Base-by-base conservation (phyloP, 1,139 yeast species). In the Magnusiomyces suaveolens region DNA sequence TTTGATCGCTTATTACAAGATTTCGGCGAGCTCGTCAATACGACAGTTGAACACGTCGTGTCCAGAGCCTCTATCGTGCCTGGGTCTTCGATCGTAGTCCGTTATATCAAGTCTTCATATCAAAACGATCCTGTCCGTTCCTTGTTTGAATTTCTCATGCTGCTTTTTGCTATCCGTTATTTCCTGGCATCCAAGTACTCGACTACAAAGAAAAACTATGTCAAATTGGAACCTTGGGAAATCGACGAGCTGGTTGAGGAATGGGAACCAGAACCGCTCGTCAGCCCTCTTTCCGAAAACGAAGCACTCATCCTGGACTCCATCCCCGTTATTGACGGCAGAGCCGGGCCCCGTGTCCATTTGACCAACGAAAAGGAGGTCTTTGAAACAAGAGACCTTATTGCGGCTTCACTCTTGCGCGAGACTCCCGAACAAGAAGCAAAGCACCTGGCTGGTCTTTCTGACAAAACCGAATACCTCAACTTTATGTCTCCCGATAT, bases 121-220 rank as follows among this genome's bases (percentile, higher is more conserved):
- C 90, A 88, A 67, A 81, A 92, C 70, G 99, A 92, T 69, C 99
- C 99, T 1, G 78, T 88, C 57, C 80, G 98, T 63, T 87, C 97
- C 1, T 67, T 88, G 18, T 77, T 92, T 58, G 99, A 92, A 70
- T 72, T 87, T 53, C 76, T 83, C 21, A 75, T 92, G 61, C 79
- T 89, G 51, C 67, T 89, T n/a, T 87, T 90, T 70, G 97, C 96
- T 6, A 73, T 89, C 56, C 78, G 86, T 60, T 92, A 92, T 72
- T 89, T 90, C 64, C 74, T 90, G 55, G 73, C 94, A 21, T 81
- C 92, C 36, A 87, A 87, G 70, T 85, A 84, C 66, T 83, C 90
- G 61, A 85, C 83, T 61, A 83, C 84, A 64, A 85, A 85, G 69
- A 78, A 83, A 50, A 88, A 84, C 62, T 77, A 81, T 59, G 85